Evolutionary conservation across 2,329 filamentous ascomycete genomes (phyloP).

Genomic region (Tympanopsis confertula): DNA sequence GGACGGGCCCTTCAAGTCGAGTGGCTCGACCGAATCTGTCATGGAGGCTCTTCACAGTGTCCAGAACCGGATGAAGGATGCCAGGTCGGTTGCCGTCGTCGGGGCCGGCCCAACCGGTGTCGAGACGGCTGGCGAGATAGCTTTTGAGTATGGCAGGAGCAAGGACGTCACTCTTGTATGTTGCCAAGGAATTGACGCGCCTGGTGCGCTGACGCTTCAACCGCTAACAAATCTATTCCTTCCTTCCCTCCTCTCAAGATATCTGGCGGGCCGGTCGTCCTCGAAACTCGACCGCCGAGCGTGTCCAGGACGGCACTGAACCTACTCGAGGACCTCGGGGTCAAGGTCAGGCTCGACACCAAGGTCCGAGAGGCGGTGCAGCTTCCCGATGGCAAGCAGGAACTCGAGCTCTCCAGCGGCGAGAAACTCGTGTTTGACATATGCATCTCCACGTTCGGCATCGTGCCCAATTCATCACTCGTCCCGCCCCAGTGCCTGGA

Average conservation of each 20-base stretch:
- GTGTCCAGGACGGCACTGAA: conserved; percentile 3
- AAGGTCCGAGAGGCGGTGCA: conserved; percentile 3
- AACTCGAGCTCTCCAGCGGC: too few species aligned
- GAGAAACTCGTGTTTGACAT: too few species aligned
- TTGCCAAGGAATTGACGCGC: too few species aligned
- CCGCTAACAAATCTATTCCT: too few species aligned
- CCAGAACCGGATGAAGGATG: conserved; percentile 6
- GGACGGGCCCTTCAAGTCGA: conserved; percentile 8
- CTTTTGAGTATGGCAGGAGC: conserved; percentile 9
- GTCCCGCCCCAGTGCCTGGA: too few species aligned
- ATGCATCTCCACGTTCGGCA: too few species aligned
- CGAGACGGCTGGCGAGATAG: conserved; percentile 18
- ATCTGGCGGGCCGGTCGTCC: conserved; percentile 1
- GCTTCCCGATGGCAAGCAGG: too few species aligned
- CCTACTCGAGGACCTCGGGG: conserved; percentile 2
- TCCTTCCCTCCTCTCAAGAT: background rate
- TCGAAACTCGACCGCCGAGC: conserved; percentile 2
- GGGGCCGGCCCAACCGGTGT: conserved; percentile 20
- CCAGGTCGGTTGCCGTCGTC: conserved; percentile 15
- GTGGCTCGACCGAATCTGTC: conserved; percentile 7
- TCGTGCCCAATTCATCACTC: too few species aligned
- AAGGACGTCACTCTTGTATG: conserved; percentile 11
- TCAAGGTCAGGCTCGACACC: conserved; percentile 4
- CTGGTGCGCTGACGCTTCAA: too few species aligned
- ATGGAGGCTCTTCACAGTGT: conserved; percentile 7